Base-by-base conservation (phyloP, 2,329 filamentous ascomycete species). In the Cercospora sesami region DNA sequence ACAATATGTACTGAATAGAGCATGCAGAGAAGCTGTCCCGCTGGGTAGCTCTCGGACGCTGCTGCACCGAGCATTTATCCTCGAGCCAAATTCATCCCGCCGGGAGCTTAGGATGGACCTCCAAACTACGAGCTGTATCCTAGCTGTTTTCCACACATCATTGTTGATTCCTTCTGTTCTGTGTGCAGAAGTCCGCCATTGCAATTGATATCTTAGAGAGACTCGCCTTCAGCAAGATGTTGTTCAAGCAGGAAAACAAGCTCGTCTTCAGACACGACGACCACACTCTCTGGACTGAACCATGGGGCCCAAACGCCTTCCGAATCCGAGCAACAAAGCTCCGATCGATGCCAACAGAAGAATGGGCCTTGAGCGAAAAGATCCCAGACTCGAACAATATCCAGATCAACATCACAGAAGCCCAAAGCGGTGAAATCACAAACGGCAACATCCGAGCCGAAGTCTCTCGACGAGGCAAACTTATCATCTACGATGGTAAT, bases 211-310 rank as follows among this genome's bases (percentile, higher is more conserved):
- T 1, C 33, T 16, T 4, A 12, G 5, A 36, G 30, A 8, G 7
- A 6, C 16, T 8, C 18, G 5, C 5, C 18, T 1, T 53, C 48
- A 28, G 21, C 48, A 28, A 8, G 8, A 79, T 80, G 78, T 72
- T 79, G 8, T 64, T 85, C 0, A 68, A 74, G 8, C 82, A 87
- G 16, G 85, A 83, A 1, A 84, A 86, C 66, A 87, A 85, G 14
- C 85, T 87, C 3, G 84, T 89, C 67, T 90, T 86, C 75, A 86
- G 84, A 68, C 84, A 81, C 65, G 83, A 85, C 73, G 81, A 81
- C n/a, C 82, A 85, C 69, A 74, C 78, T 26, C 76, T 85, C 65
- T 81, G 81, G 78, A 78, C 86, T 63, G 81, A 86, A 61, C 75
- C 83, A 39, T 86, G 83, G 83, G 83, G 83, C 16, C 68, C 75